These are phyloP conservation scores for Penicillium samsonianum DNA, from an alignment of 495 filamentous ascomycete species.

Conservation along the genomic window DNA sequence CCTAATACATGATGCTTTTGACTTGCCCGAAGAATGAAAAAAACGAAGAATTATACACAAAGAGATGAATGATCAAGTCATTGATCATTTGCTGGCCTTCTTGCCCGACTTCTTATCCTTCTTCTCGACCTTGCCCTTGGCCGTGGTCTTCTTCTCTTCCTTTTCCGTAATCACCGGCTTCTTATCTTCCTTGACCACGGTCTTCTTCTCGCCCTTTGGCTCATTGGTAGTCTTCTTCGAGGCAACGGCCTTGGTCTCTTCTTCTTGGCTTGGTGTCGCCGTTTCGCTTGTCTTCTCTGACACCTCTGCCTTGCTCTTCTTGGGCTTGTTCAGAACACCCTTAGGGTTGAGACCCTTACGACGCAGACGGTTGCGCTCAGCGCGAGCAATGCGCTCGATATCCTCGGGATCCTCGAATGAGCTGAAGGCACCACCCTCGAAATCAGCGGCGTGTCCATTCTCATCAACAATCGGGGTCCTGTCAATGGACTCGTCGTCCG, in stretches of 20 bases:
- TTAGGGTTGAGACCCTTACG: constrained; percentile 69
- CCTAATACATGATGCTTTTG: constrained; percentile 34
- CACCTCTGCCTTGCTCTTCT: constrained; percentile 29
- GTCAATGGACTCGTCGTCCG: constrained; percentile 39
- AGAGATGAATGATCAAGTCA: constrained; percentile 20
- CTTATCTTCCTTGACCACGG: constrained; percentile 20
- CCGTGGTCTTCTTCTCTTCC: constrained; percentile 22
- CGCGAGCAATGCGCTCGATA: constrained; percentile 58
- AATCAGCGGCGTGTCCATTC: constrained; percentile 29
- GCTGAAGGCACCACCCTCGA: constrained; percentile 58
- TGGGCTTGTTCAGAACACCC: constrained; percentile 50
- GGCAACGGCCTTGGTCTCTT: constrained; percentile 14
- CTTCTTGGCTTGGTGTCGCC: constrained; percentile 5
- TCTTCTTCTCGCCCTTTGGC: constrained; percentile 23
- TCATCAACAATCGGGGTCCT: constrained; percentile 51
- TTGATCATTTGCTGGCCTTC: constrained; percentile 42
- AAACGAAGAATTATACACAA: constrained; percentile 25
- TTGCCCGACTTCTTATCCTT: constrained; percentile 37
- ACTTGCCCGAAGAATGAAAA: constrained; percentile 24
- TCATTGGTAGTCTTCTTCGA: constrained; percentile 21
- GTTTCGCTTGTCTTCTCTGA: constrained; percentile 14
- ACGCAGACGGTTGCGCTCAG: constrained; percentile 56
- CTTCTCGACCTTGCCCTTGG: constrained; percentile 19
- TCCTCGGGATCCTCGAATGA: constrained; percentile 68
- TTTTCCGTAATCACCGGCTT: constrained; percentile 26